Evolutionary conservation across 805 yeast species (phyloP).

Genomic region (Jamesozyma lodderae): DNA sequence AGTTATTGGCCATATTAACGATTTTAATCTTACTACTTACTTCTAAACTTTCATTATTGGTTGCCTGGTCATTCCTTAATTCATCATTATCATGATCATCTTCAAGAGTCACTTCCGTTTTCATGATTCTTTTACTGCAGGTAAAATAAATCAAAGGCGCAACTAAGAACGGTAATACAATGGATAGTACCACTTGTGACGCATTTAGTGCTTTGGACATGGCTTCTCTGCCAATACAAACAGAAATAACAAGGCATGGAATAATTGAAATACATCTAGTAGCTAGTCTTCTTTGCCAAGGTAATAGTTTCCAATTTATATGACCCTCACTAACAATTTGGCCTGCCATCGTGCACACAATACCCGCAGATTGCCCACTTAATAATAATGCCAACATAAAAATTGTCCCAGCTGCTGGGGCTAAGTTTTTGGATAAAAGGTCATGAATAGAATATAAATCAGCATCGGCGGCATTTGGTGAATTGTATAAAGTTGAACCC

Average conservation of each 20-base stretch:
- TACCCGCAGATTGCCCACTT: slow-evolving; percentile 86
- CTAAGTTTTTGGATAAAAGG: slow-evolving; percentile 49
- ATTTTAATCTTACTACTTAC: slow-evolving; percentile 19
- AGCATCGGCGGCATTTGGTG: slow-evolving; percentile 66
- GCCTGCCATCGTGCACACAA: slow-evolving; percentile 89
- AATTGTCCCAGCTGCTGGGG: slow-evolving; percentile 71
- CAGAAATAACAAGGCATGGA: slow-evolving; percentile 70
- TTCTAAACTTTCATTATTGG: slow-evolving; percentile 11
- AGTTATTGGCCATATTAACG: slow-evolving; percentile 53
- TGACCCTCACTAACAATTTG: slow-evolving; percentile 91
- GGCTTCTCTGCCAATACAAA: slow-evolving; percentile 66
- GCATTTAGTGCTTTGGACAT: slow-evolving; percentile 64
- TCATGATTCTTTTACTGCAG: slow-evolving; percentile 60
- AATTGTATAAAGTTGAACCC: slow-evolving; percentile 65
- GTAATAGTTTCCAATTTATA: slow-evolving; percentile 67
- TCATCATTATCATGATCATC: slow-evolving; percentile 2
- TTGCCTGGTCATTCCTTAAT: slow-evolving; percentile 6
- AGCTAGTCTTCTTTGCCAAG: slow-evolving; percentile 70
- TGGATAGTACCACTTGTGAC: slow-evolving; percentile 78
- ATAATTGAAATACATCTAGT: slow-evolving; percentile 73
- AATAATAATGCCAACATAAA: slow-evolving; percentile 78
- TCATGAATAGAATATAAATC: slow-evolving; percentile 72
- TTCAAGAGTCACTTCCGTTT: slow-evolving; percentile 33
- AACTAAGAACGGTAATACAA: slow-evolving; percentile 72
- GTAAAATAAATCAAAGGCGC: slow-evolving; percentile 85